Evolutionary conservation across 2,329 filamentous ascomycete species (phyloP).

Genomic region (Zasmidium cellare): DNA sequence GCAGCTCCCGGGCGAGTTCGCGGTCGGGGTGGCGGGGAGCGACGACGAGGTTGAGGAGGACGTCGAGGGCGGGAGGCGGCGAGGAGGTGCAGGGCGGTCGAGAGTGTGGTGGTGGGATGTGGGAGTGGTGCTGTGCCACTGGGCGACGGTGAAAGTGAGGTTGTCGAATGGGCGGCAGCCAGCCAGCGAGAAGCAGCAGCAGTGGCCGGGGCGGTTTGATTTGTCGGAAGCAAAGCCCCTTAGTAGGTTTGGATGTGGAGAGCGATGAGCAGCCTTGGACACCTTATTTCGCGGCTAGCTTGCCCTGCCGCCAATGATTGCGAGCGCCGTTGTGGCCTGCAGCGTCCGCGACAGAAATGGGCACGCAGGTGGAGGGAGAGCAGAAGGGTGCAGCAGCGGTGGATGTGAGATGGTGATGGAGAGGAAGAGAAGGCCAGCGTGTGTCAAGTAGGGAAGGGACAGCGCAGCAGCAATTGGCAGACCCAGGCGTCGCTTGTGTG

Average conservation of each 20-base stretch:
- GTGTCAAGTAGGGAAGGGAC: not conserved
- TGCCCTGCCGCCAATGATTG: too few species aligned
- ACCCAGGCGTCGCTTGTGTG: not conserved
- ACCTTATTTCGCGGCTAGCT: constrained; percentile 10
- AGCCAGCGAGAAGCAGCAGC: too few species aligned
- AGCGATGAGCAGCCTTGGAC: constrained; percentile 9
- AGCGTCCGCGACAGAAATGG: too few species aligned
- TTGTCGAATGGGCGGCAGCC: not conserved
- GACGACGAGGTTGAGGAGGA: not conserved
- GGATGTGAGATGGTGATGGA: too few species aligned
- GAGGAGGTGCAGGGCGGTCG: not conserved
- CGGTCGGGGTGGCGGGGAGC: not conserved
- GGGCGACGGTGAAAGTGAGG: not conserved
- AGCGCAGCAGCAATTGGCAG: too few species aligned
- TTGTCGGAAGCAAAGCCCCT: constrained; percentile 13
- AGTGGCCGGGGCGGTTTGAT: constrained; percentile 13
- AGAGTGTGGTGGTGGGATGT: not conserved
- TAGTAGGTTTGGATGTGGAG: constrained; percentile 12
- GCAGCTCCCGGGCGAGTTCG: not conserved
- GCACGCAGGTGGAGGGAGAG: too few species aligned
- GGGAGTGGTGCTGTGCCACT: not conserved
- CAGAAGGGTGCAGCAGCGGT: too few species aligned
- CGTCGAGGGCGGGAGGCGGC: not conserved
- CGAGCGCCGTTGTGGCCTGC: too few species aligned
- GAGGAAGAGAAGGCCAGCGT: too few species aligned